phyloP scores from a whole-genome alignment of 106 monocot species.

The Dendrobium catenatum region DNA sequence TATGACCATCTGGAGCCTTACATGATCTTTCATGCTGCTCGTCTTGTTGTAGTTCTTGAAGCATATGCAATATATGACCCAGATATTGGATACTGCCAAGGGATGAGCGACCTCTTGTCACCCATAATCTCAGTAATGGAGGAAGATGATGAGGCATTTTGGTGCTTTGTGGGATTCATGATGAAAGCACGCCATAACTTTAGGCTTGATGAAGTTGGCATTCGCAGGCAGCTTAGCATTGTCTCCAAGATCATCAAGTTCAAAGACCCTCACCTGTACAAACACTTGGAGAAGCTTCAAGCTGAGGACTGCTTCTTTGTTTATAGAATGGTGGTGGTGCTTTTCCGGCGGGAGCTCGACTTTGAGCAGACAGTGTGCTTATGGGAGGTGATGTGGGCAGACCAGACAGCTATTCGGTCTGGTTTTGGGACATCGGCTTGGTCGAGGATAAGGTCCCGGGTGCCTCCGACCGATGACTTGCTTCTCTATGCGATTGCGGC shows the following conservation, averaged over 20 bases:
- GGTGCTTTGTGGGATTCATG: slow-evolving; percentile 96
- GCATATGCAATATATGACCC: slow-evolving; percentile 83
- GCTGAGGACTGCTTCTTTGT: slow-evolving; percentile 89
- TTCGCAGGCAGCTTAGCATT: slow-evolving; percentile 57
- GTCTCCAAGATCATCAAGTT: slow-evolving; percentile 83
- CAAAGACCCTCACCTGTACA: slow-evolving; percentile 63
- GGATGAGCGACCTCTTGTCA: slow-evolving; percentile 88
- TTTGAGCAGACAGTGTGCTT: slow-evolving; percentile 82
- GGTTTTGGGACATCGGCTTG: slow-evolving; percentile 51
- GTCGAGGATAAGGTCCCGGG: slow-evolving; percentile 30
- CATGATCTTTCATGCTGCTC: slow-evolving; percentile 70
- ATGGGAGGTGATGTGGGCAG: slow-evolving; percentile 98
- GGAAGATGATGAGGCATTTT: slow-evolving; percentile 71
- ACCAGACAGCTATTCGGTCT: slow-evolving; percentile 65
- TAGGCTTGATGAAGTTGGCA: slow-evolving; percentile 74
- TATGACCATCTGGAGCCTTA: slow-evolving; percentile 74
- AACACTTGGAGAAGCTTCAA: slow-evolving; percentile 78
- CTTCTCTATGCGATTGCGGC: slow-evolving; percentile 88
- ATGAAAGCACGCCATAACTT: slow-evolving; percentile 76
- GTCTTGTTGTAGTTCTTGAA: slow-evolving; percentile 72
- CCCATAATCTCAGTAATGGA: slow-evolving; percentile 76
- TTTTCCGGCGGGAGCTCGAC: slow-evolving; percentile 70
- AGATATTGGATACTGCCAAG: slow-evolving; percentile 90
- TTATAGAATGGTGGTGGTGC: slow-evolving; percentile 86
- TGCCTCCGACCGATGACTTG: slow-evolving; percentile 81